A percentile compares a stretch with the other conserved stretches of the same genome.
Conservation (phyloP, 2,329 filamentous ascomycete genomes). For the Aspergillus brunneoviolaceus region DNA sequence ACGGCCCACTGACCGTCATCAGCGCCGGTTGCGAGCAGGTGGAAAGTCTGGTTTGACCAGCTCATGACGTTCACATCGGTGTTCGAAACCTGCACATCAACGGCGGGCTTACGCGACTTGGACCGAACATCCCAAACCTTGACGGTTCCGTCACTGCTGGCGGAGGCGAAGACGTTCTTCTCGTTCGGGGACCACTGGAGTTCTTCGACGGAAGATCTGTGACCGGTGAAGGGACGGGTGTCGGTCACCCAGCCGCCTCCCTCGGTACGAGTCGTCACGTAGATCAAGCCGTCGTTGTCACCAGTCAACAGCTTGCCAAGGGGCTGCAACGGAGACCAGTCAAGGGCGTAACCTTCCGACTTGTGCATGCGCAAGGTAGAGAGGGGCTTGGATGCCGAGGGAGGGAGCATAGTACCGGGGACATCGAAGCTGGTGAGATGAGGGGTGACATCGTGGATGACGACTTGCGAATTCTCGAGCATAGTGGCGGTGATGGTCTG, state of each 20-base stretch:
- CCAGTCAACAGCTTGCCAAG: slow-evolving; percentile 86
- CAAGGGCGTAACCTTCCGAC: slow-evolving; percentile 90
- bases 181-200: slow-evolving; percentile 96
- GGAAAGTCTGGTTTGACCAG: slow-evolving; percentile 85
- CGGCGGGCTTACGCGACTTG: slow-evolving; percentile 83
- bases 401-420: slow-evolving; percentile 75
- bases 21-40: slow-evolving; percentile 86
- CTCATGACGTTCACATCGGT: slow-evolving; percentile 95
- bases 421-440: slow-evolving; percentile 87
- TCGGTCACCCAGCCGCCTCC: slow-evolving; percentile 89
- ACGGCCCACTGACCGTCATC: slow-evolving; percentile 94
- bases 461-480: slow-evolving; percentile 83
- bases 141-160: slow-evolving; percentile 88
- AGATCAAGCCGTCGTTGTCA: slow-evolving; percentile 88
- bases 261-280: slow-evolving; percentile 79
- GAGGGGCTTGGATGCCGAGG: slow-evolving; percentile 83
- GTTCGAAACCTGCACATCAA: slow-evolving; percentile 79
- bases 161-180: slow-evolving; percentile 89
- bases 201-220: slow-evolving; percentile 85
- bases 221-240: slow-evolving; percentile 76
- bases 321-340: slow-evolving; percentile 84
- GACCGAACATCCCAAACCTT: slow-evolving; percentile 94
- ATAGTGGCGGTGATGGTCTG: slow-evolving; percentile 86
- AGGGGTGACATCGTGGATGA: slow-evolving; percentile 91
- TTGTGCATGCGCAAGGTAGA: slow-evolving; percentile 89